phyloP scores from a whole-genome alignment of 2,329 filamentous ascomycete genomes.

The Paraconiothyrium brasiliense region DNA sequence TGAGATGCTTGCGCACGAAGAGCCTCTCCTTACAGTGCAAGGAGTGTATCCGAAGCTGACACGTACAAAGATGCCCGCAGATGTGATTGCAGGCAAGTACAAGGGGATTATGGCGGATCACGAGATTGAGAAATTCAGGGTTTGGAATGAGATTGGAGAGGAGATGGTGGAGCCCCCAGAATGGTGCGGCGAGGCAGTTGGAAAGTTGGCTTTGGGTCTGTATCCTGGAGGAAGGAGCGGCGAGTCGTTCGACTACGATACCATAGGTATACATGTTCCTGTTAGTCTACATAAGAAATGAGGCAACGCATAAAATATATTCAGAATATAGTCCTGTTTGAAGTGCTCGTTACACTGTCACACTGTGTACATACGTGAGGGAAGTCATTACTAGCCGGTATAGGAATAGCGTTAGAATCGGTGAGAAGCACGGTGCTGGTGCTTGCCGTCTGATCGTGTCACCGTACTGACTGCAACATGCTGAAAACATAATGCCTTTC shows the following conservation, averaged over 20 bases:
- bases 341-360: neutral
- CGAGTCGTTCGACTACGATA: slow-evolving; percentile 33
- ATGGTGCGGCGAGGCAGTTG: slow-evolving; percentile 34
- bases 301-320: neutral
- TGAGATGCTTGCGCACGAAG: slow-evolving; percentile 36
- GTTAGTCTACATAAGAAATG: neutral
- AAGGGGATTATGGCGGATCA: slow-evolving; percentile 37
- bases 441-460: neutral
- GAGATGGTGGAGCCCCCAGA: slow-evolving; percentile 36
- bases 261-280: slow-evolving; percentile 30
- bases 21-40: slow-evolving; percentile 31
- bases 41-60: slow-evolving; percentile 39
- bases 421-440: neutral
- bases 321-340: too few relatives aligned
- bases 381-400: neutral
- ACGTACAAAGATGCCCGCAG: slow-evolving; percentile 38
- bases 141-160: slow-evolving; percentile 36
- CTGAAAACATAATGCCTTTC: slow-evolving; percentile 8
- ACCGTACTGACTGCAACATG: neutral
- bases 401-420: neutral
- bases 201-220: slow-evolving; percentile 33
- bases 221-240: slow-evolving; percentile 35
- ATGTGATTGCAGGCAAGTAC: slow-evolving; percentile 31
- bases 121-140: slow-evolving; percentile 36
- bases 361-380: too few relatives aligned